Evolutionary conservation across 1,284 basidiomycete species (phyloP).

Genomic region (Microbotryum scabiosae): DNA sequence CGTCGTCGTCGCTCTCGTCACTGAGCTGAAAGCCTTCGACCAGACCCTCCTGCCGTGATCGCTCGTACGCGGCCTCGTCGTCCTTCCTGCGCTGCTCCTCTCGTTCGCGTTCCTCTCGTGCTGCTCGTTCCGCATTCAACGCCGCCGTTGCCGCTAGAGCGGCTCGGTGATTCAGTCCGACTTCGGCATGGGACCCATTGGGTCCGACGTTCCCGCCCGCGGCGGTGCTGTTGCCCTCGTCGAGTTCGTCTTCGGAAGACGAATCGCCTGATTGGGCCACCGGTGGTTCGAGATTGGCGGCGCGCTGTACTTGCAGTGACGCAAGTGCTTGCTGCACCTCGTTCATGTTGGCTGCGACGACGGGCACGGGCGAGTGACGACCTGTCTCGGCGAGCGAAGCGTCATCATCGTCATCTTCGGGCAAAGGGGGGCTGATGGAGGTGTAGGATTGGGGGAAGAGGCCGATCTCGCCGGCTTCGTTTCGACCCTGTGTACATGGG

Average conservation of each 20-base stretch:
- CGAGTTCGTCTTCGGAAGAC: not conserved
- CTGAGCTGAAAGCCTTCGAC: slow-evolving; percentile 29
- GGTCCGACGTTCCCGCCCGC: not conserved
- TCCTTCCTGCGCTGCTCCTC: slow-evolving; percentile 9
- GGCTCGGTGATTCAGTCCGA: slow-evolving; percentile 19
- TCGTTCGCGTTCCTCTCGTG: slow-evolving; percentile 18
- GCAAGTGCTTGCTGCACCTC: slow-evolving; percentile 2
- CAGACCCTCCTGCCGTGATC: slow-evolving; percentile 8
- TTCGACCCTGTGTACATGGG: slow-evolving; percentile 58
- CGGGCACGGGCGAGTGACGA: not conserved
- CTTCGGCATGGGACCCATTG: slow-evolving; percentile 1
- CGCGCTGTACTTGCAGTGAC: not conserved
- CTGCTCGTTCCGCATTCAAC: slow-evolving; percentile 17
- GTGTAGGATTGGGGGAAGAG: slow-evolving; percentile 92
- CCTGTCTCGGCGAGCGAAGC: not conserved
- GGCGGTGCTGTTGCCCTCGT: not conserved
- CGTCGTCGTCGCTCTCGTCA: slow-evolving; percentile 31
- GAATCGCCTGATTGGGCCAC: not conserved
- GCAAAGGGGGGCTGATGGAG: slow-evolving; percentile 47
- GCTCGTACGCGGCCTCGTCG: slow-evolving; percentile 24
- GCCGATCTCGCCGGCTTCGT: slow-evolving; percentile 68
- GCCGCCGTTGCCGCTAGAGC: slow-evolving; percentile 20
- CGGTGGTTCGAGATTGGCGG: not conserved
- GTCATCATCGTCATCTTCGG: not conserved
- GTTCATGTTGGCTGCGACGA: not conserved